Conservation (phyloP, 768 basidiomycete genomes). For the Nevesoporus exiguus region DNA sequence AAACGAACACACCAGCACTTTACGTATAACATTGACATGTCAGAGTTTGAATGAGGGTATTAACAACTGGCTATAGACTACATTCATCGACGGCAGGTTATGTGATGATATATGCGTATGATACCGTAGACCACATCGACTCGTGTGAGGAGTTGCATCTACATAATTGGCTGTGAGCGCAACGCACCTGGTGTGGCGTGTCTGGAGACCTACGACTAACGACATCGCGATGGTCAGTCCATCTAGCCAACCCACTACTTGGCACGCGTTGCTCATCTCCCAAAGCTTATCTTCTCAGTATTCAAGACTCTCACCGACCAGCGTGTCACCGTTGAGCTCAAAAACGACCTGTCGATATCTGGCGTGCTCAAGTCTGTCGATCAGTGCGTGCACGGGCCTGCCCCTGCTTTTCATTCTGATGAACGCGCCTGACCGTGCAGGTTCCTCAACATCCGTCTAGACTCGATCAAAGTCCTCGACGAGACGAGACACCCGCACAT, state of each 20-base stretch:
- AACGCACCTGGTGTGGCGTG: not conserved
- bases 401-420: not conserved
- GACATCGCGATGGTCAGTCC: conserved; percentile 26
- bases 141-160: not conserved
- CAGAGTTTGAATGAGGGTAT: conserved; percentile 30
- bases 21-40: conserved; percentile 33
- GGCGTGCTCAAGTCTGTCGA: conserved; percentile 96
- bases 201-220: not conserved
- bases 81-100: not conserved
- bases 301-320: conserved; percentile 99
- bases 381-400: conserved; percentile 58
- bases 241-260: not conserved
- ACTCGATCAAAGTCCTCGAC: conserved; percentile 89
- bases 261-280: conserved; percentile 8
- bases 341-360: conserved; percentile 97
- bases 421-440: conserved; percentile 37
- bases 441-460: conserved; percentile 94
- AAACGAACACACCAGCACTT: conserved; percentile 23
- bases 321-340: conserved; percentile 93
- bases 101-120: not conserved
- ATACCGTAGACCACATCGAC: not conserved
- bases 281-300: conserved; percentile 87
- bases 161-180: not conserved
- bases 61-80: not conserved
- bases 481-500: conserved; percentile 96